Percentiles rank a stretch among this genome's conserved stretches.
Conservation (phyloP, 306 rosid species). For the Medicago lupulina region DNA sequence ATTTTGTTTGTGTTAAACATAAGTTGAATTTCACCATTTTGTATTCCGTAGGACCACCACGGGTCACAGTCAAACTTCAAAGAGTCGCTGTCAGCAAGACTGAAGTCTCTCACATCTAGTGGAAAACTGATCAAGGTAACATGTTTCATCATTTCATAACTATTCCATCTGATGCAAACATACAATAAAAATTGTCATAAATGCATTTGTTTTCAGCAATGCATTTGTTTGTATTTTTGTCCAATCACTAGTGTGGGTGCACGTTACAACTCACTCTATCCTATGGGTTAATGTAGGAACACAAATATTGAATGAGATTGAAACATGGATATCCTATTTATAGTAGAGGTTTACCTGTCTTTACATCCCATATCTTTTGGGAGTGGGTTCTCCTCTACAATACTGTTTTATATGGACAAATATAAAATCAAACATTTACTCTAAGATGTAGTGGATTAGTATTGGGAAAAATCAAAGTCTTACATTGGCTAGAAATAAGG, state of each 20-base stretch:
- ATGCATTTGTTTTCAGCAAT: conserved; percentile 10
- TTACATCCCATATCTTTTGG: conserved; percentile 3
- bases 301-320: not conserved
- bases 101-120: conserved; percentile 72
- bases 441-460: conserved; percentile 21
- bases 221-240: not conserved
- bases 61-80: conserved; percentile 85
- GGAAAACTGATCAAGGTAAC: conserved; percentile 86
- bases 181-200: not conserved
- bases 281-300: conserved; percentile 16
- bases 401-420: conserved; percentile 13
- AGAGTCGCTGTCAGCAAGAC: conserved; percentile 73
- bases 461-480: not conserved
- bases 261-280: not conserved
- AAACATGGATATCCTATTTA: not conserved
- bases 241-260: not conserved
- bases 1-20: conserved; percentile 18
- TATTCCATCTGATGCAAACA: conserved; percentile 20
- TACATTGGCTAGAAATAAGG: not conserved
- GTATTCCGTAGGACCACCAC: conserved; percentile 73
- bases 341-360: conserved; percentile 14
- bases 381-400: conserved; percentile 18
- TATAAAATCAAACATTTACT: conserved; percentile 6
- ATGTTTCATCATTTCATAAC: conserved; percentile 29
- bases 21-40: conserved; percentile 36